These are phyloP conservation scores for Puccinia horiana DNA, from an alignment of 1,284 basidiomycete genomes.

Conservation along the genomic window DNA sequence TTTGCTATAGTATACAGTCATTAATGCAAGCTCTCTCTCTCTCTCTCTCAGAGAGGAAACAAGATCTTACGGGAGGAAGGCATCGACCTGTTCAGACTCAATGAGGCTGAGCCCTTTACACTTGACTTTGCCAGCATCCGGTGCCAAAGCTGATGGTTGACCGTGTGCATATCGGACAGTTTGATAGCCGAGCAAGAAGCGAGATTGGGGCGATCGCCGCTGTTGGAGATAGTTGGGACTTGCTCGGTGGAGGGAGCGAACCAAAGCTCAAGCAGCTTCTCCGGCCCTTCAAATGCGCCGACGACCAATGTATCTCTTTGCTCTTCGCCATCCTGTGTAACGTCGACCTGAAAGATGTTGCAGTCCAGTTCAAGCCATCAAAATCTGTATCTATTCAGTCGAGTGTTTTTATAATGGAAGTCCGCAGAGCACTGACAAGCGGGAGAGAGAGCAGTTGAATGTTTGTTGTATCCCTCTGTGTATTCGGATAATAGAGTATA, in stretches of 20 bases:
- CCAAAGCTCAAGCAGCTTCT: slow-evolving; percentile 98
- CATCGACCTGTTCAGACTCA: slow-evolving; percentile 83
- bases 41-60: not conserved
- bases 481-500: no score
- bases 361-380: no score
- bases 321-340: no score
- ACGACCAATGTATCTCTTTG: no score
- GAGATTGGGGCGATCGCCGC: slow-evolving; percentile 59
- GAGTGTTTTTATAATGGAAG: no score
- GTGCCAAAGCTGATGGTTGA: slow-evolving; percentile 82
- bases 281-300: slow-evolving; percentile 67
- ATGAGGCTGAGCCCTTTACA: slow-evolving; percentile 94
- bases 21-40: not conserved
- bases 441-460: no score
- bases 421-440: no score
- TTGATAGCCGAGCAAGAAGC: slow-evolving; percentile 51
- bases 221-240: slow-evolving; percentile 61
- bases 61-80: slow-evolving; percentile 78
- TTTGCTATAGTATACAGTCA: slow-evolving; percentile 71
- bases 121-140: slow-evolving; percentile 96
- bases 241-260: slow-evolving; percentile 76
- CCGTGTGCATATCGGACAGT: slow-evolving; percentile 70
- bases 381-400: no score
- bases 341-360: no score
- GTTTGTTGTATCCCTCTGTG: no score